Percentiles rank a stretch among this genome's conserved stretches.
These are phyloP conservation scores for Aspergillus clavatus DNA, from an alignment of 2,329 filamentous ascomycete species.

Conservation along the genomic window DNA sequence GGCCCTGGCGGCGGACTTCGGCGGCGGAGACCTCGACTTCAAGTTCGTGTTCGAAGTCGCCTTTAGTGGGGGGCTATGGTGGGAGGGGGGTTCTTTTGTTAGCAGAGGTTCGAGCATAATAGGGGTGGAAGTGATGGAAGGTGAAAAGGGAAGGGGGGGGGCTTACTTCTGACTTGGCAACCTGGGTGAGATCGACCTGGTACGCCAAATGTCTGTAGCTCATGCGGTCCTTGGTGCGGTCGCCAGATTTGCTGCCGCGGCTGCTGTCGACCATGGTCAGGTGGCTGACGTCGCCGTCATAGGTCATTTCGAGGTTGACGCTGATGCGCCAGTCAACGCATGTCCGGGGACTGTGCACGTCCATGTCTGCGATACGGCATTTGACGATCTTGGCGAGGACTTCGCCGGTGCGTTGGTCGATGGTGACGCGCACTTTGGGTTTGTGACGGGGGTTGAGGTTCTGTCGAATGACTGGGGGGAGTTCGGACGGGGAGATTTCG, in stretches of 20 bases:
- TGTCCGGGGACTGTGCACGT: slow-evolving; percentile 71
- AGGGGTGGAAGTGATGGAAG: slow-evolving; percentile 1
- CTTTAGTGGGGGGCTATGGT: slow-evolving; percentile 32
- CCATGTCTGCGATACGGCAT: slow-evolving; percentile 78
- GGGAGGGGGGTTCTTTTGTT: slow-evolving; percentile 22
- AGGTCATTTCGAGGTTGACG: slow-evolving; percentile 90
- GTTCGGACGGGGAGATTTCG: slow-evolving; percentile 59
- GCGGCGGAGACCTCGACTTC: slow-evolving; percentile 47
- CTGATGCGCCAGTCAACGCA: slow-evolving; percentile 89
- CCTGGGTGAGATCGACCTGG: slow-evolving; percentile 89
- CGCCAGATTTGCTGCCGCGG: slow-evolving; percentile 40
- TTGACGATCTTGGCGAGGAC: slow-evolving; percentile 85
- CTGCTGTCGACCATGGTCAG: slow-evolving; percentile 43
- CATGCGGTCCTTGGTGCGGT: slow-evolving; percentile 82
- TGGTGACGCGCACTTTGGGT: slow-evolving; percentile 68
- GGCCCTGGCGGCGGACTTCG: slow-evolving; percentile 42
- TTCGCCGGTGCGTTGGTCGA: slow-evolving; percentile 66
- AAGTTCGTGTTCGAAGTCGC: slow-evolving; percentile 45
- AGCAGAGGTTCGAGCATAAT: too few species aligned
- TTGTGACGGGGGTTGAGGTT: slow-evolving; percentile 56
- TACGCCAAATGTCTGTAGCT: slow-evolving; percentile 86
- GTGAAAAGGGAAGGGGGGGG: not conserved
- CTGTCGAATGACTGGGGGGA: slow-evolving; percentile 61
- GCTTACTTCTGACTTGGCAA: slow-evolving; percentile 54
- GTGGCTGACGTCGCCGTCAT: slow-evolving; percentile 61